Base-by-base conservation (phyloP, 441 rosid species). In the Capsella rubella region DNA sequence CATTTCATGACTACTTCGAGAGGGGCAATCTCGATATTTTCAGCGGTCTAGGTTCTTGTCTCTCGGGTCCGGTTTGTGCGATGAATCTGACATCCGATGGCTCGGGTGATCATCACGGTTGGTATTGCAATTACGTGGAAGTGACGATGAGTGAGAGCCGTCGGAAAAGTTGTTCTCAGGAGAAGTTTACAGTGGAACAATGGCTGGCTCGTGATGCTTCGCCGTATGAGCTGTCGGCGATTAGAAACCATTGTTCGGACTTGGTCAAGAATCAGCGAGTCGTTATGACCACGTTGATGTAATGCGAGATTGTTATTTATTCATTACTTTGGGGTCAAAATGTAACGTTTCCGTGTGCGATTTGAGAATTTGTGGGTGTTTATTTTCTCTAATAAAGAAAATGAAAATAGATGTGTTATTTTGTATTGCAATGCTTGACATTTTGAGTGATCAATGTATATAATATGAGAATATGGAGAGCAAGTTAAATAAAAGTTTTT, bases 121-220 rank as follows among this genome's bases (percentile, higher is more conserved):
- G 93, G 97, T 90, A 90, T 87, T 78, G 85, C 67, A 88, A 90
- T 72, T 93, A 93, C 74, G 90, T 91, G 39, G 93, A 93, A 86
- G 88, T 88, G 15, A 89, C 90, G 0, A 46, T 83, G 56, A 85
- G 92, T 2, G 89, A 87, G 50, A 78, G 69, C 39, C 75, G 71
- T 60, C 88, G 84, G 58, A 43, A 31, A 14, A 6, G 67, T 1
- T 93, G 98, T 60, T 21, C 80, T 8, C 87, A 86, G 63, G 76
- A 83, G 82, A 71, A 62, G 80, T 91, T 93, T 76, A 75, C 58
- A 43, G 80, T 91, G 58, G 98, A 89, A 78, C 92, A 89, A 78
- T 93, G 97, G 96, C 77, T 93, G 54, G 92, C 97, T 10, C 58
- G 6, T 2, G 93, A 91, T 43, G 56, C 79, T 16, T 3, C 85